A percentile compares a stretch with the other conserved stretches of the same genome.
Conservation (phyloP, 208 protist genomes). For the Trichomonas tenax region DNA sequence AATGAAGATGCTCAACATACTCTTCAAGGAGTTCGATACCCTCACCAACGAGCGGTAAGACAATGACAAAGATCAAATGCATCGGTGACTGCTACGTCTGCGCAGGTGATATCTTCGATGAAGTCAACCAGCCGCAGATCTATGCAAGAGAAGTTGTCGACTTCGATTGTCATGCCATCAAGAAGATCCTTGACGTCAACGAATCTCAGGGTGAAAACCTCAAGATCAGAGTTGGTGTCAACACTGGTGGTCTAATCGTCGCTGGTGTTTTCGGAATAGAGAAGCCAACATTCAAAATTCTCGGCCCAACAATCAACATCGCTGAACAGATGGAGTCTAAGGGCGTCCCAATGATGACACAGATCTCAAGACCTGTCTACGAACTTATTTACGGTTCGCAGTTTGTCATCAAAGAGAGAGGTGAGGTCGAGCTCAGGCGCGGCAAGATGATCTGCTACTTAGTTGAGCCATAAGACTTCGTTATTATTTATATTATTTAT, state of each 20-base stretch:
- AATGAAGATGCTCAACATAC: background rate
- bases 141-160: background rate
- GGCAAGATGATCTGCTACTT: background rate
- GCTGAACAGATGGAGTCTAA: background rate
- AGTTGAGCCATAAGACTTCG: background rate
- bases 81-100: background rate
- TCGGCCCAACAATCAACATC: background rate
- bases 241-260: background rate
- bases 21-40: background rate
- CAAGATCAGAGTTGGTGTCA: background rate
- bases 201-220: background rate
- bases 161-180: background rate
- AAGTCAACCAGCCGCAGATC: background rate
- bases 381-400: background rate
- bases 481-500: too few species aligned
- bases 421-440: background rate
- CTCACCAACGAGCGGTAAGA: background rate
- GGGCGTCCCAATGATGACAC: background rate
- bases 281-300: background rate
- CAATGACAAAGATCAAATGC: slow-evolving; percentile 16
- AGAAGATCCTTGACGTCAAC: background rate
- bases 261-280: background rate
- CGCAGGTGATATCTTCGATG: background rate
- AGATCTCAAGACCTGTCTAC: background rate
- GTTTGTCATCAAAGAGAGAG: background rate